Base-by-base conservation (phyloP, 106 monocot genomes). In the Chionographis japonica region DNA sequence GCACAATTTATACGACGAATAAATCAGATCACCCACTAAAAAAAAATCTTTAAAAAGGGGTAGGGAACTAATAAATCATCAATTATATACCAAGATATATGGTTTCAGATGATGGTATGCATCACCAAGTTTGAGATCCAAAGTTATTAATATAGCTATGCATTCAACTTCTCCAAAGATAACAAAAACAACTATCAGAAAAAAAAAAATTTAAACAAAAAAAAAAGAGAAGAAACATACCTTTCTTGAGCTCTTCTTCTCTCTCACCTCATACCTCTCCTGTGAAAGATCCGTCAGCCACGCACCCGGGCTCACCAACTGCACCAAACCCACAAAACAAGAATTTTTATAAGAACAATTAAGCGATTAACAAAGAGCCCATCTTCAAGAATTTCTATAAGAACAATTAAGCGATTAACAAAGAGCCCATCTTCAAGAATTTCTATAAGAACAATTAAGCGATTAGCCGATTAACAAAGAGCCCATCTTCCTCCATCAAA, bases 231-330 rank as follows among this genome's bases (percentile, higher is more conserved):
- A 14, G 16, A 58, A 35, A 50, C 10, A 11, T 63, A 94, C 94
- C 94, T 87, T 94, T 77, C 77, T 87, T 50, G 87, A 82, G 78
- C 84, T 75, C 84, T 90, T 94, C 84, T 90, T 94, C 84, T 94
- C 94, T 63, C 94, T 90, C 6, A 94, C 94, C 59, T 94, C 94
- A 53, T 90, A 94, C 54, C 94, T 81, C 67, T 94, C 94, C 52
- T 87, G 90, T 3, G 84, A 84, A 17, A 94, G 75, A 82, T 94
- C 94, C n/a, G 94, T 84, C 6, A 94, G 71, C 90, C 94, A 90
- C 3, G 90, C 81, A 9, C 94, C 94, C 0, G 94, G 94, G 56
- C 84, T 90, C 49, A 94, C 94, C 69, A 87, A 67, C 94, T 94
- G 74, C 66, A 84, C 15, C 40, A 54, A 62, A 56, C 14, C 67